Evolutionary conservation across 2,329 filamentous ascomycete species (phyloP), one percentile per base, ranked within the genome.

Genomic region (Pseudodiploospora longispora): DNA sequence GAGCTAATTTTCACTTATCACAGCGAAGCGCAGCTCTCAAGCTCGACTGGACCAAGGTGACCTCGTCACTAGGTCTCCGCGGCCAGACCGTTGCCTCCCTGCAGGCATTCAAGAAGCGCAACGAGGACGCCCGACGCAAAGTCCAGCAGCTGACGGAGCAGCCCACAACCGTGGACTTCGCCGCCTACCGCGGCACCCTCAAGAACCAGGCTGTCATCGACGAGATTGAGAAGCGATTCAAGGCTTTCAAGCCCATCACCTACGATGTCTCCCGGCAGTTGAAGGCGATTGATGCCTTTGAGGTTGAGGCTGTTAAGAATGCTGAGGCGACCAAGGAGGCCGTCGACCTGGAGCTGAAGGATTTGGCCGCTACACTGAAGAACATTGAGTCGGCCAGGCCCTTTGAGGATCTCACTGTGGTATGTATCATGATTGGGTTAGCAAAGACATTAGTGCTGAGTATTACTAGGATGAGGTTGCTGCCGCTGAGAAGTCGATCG

Each of bases 21-120:
- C 69, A 97, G 91, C 86, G 89, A 80, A 95, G 88, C 81, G 90
- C 91, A 78, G 90, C 91, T 72, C 82, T 94, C 73, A 98, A 97
- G 82, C 82, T 98, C 79, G 93, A 98, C 83, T 98, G 93, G 93
- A 82, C 82, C 74, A 93, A 94, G 76, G 82, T 98, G 64, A 85
- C 85, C 72, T 82, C 80, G 72, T 94, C 91, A 65, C 89, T 98
- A 62, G 91, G 91, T 69, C 88, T 98, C 69, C 87, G 87, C 70
- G 93, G 93, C 68, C 87, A 89, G 75, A 98, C 93, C 58, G 90
- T 87, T 58, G 74, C 84, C 61, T 85, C 91, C 51, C 88, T 98
- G 51, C 85, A 91, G 68, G 80, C 87, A 55, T 98, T 98, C 85
- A 98, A 98, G 82, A 93, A 95, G 83, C 90, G 93, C 75, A 96